A percentile compares a stretch with the other conserved stretches of the same genome.
phyloP scores from a whole-genome alignment of 1,139 yeast genomes.

The Blastobotrys petasosporus region DNA sequence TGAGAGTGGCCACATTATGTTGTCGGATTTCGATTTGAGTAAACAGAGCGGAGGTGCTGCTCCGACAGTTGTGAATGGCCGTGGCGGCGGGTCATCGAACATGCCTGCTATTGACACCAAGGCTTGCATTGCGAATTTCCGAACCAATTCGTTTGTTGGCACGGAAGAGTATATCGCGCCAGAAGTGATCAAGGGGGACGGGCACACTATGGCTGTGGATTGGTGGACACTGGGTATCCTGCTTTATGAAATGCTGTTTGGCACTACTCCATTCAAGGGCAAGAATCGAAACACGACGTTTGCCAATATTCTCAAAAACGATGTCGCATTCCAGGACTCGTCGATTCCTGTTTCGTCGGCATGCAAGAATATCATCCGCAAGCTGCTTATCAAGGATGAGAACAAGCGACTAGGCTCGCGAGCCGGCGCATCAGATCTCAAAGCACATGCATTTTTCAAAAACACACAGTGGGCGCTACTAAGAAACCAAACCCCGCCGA shows the following conservation, averaged over 20 bases:
- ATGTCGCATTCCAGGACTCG: conserved; percentile 56
- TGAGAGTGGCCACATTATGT: conserved; percentile 96
- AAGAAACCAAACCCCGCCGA: conserved; percentile 89
- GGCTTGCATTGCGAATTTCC: conserved; percentile 89
- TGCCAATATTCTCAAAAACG: conserved; percentile 77
- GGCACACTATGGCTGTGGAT: conserved; percentile 96
- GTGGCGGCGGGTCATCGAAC: conserved; percentile 26
- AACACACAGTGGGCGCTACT: conserved; percentile 91
- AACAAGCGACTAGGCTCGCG: conserved; percentile 80
- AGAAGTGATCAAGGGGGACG: conserved; percentile 93
- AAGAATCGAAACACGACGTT: conserved; percentile 81
- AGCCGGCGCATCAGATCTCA: conserved; percentile 91
- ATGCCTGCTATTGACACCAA: conserved; percentile 68
- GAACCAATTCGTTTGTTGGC: conserved; percentile 96
- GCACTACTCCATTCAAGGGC: conserved; percentile 95
- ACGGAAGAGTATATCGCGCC: conserved; percentile 98
- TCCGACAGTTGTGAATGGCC: conserved; percentile 38
- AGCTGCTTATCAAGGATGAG: conserved; percentile 82
- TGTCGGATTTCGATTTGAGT: conserved; percentile 91
- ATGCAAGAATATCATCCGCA: conserved; percentile 75
- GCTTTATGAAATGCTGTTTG: conserved; percentile 87
- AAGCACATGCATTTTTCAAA: conserved; percentile 84
- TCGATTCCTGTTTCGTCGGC: conserved; percentile 55
- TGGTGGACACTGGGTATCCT: conserved; percentile 99
- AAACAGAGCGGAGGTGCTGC: conserved; percentile 71